Base-by-base conservation (phyloP, 441 rosid genomes). In the Erysimum cheiri region DNA sequence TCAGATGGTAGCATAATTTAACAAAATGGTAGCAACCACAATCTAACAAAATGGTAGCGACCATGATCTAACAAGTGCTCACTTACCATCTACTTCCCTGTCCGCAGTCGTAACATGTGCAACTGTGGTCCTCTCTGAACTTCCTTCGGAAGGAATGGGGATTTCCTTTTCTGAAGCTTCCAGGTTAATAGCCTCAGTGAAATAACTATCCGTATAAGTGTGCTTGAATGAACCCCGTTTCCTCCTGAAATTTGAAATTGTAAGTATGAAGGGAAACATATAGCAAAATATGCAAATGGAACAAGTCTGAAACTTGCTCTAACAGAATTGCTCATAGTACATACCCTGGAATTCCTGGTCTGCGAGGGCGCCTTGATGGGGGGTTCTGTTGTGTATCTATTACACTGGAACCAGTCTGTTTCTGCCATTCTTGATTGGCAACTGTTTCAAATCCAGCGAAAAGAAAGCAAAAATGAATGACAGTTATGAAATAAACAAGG, bases 331-430 rank as follows among this genome's bases (percentile, higher is more conserved):
- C 33, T 49, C 26, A 26, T 53, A 89, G 90, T 88, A 77, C 53
- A 70, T 78, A 60, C 98, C 97, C 83, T 52, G 73, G 81, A 55
- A 86, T 31, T 62, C 91, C 98, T 4, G 87, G 90, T 26, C 97
- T 84, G 55, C 87, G 88, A 43, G 55, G 60, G 70, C 70, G 78
- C 35, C 31, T 44, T 54, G 70, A 53, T 15, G 58, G 72, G 52
- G 60, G 72, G 37, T 78, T 43, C 64, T 81, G 82, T 80, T 80
- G 73, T 50, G 66, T 67, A 47, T 83, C 88, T 47, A 50, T 52
- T 29, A 67, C 78, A 73, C 52, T 31, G 35, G 36, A 46, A 22
- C 95, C 96, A 15, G 84, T 84, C 81, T 85, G 96, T 77, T 76
- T 92, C 69, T 85, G 79, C 77, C 88, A 79, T 77, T 94, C 99